These are phyloP conservation scores for Eucalyptus globulus DNA, from an alignment of 345 rosid genomes.

Conservation along the genomic window DNA sequence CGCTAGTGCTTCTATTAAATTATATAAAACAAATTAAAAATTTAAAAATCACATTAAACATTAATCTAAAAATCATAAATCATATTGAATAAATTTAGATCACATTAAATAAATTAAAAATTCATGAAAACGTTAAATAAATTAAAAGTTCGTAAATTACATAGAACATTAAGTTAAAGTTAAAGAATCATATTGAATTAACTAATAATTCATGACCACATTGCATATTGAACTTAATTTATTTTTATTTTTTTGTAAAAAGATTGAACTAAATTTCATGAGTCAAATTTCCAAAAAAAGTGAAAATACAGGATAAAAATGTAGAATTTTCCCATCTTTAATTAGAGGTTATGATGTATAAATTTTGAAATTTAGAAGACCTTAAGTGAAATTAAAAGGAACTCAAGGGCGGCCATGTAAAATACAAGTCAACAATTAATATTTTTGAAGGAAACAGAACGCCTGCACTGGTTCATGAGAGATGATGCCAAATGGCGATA, in stretches of 20 bases:
- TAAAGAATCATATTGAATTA: rapidly evolving
- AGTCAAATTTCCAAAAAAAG: rapidly evolving
- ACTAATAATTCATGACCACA: rapidly evolving
- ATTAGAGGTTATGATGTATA: rapidly evolving
- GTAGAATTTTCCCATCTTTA: neutral
- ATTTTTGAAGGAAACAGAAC: neutral
- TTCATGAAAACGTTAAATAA: rapidly evolving
- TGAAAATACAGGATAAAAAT: rapidly evolving
- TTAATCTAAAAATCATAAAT: rapidly evolving
- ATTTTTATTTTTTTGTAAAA: too few species aligned
- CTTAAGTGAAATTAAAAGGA: neutral
- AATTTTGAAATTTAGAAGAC: neutral
- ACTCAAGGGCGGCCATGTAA: neutral
- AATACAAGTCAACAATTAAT: neutral
- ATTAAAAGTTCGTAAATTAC: rapidly evolving
- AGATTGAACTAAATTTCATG: rapidly evolving
- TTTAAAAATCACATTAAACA: rapidly evolving
- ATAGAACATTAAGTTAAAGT: rapidly evolving
- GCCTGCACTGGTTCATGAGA: neutral
- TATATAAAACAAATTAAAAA: rapidly evolving
- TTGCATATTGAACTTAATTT: rapidly evolving
- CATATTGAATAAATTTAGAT: rapidly evolving
- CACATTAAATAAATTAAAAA: too few species aligned
- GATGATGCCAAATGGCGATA: neutral
- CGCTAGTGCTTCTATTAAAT: too few species aligned